Evolutionary conservation across 2,329 filamentous ascomycete genomes (phyloP).

Genomic region (Lecanoromycetidae sp.): DNA sequence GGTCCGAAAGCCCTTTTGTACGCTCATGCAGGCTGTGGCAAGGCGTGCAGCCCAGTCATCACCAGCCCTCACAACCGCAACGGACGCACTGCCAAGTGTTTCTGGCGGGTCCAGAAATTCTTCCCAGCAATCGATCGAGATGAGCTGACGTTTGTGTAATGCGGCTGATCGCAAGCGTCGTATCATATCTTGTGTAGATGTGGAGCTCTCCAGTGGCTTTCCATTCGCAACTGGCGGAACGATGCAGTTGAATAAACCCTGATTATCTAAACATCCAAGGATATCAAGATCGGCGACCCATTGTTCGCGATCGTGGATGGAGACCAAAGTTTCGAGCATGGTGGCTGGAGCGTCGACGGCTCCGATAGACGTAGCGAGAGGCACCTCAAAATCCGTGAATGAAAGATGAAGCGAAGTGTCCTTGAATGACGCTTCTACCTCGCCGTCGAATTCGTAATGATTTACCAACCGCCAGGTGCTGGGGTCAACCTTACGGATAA

Average conservation of each 20-base stretch:
- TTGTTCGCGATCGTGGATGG: conserved; percentile 16
- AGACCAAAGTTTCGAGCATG: conserved; percentile 18
- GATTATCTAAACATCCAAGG: neutral
- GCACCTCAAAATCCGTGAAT: conserved; percentile 17
- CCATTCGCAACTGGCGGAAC: neutral
- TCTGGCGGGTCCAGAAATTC: neutral
- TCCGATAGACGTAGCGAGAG: conserved; percentile 8
- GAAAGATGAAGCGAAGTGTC: conserved; percentile 21
- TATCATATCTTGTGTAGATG: neutral
- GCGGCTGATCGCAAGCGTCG: neutral
- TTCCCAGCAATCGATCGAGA: conserved; percentile 4
- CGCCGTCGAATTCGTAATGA: conserved; percentile 18
- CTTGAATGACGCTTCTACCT: conserved; percentile 16
- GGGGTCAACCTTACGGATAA: neutral
- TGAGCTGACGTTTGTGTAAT: neutral
- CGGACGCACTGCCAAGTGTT: neutral
- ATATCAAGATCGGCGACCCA: conserved; percentile 21
- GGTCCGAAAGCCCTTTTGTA: neutral
- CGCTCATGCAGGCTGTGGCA: neutral
- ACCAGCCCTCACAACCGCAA: conserved; percentile 2
- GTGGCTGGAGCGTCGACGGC: conserved; percentile 13
- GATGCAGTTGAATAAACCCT: neutral
- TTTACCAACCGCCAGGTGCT: conserved; percentile 11
- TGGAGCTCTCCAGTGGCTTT: neutral
- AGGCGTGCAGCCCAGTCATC: conserved; percentile 6